A percentile compares a stretch with the other conserved stretches of the same genome.
phyloP scores from a whole-genome alignment of 2,329 filamentous ascomycete genomes.

The Pestalotiopsis sp. region DNA sequence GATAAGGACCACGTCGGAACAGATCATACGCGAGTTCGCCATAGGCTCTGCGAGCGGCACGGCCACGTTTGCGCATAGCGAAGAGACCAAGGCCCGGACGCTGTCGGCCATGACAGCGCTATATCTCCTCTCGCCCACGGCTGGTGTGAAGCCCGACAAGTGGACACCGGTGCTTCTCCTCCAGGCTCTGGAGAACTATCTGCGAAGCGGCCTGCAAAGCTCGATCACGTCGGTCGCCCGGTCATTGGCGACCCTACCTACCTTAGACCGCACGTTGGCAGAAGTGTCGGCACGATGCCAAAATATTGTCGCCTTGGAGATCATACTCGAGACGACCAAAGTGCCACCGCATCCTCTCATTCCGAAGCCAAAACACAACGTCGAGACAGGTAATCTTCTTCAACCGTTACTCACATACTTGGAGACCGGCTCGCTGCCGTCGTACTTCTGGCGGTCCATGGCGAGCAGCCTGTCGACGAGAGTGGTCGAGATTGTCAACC shows the following conservation, averaged over 20 bases:
- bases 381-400: conserved; percentile 58
- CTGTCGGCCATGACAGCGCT: conserved; percentile 75
- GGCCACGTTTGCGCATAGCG: conserved; percentile 63
- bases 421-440: conserved; percentile 83
- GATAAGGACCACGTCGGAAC: conserved; percentile 73
- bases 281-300: conserved; percentile 87
- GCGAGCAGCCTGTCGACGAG: conserved; percentile 75
- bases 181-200: conserved; percentile 76
- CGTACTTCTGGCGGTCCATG: conserved; percentile 91
- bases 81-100: conserved; percentile 75
- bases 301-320: conserved; percentile 86
- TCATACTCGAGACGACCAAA: conserved; percentile 70
- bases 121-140: conserved; percentile 76
- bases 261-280: conserved; percentile 76
- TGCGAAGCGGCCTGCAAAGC: conserved; percentile 78
- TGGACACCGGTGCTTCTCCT: conserved; percentile 73
- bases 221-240: conserved; percentile 75
- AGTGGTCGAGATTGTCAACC: conserved; percentile 81
- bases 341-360: conserved; percentile 71
- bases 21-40: conserved; percentile 82
- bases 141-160: conserved; percentile 52
- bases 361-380: conserved; percentile 23
- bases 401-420: conserved; percentile 74
- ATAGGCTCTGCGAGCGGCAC: conserved; percentile 57
- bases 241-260: conserved; percentile 77